A percentile compares a stretch with the other conserved stretches of the same genome.
Conservation (phyloP, 768 basidiomycete genomes). For the Lactifluus volemus region DNA sequence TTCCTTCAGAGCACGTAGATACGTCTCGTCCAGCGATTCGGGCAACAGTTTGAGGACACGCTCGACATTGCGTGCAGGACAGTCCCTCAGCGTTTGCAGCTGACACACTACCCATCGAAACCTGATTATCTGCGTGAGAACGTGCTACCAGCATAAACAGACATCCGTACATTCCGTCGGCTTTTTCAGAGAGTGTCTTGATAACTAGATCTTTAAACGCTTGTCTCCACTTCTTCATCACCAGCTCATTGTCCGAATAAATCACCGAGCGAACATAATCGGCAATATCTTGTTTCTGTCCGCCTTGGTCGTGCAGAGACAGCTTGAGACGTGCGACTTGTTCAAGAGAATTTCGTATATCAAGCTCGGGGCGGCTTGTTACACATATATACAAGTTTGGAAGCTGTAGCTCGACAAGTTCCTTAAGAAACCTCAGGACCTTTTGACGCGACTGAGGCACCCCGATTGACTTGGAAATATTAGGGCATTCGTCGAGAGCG, state of each 20-base stretch:
- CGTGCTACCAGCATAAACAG: neutral
- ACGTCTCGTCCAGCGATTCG: neutral
- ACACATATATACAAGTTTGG: neutral
- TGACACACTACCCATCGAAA: neutral
- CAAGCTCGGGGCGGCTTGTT: neutral
- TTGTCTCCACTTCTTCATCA: neutral
- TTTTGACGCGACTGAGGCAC: neutral
- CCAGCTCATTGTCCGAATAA: constrained; percentile 24
- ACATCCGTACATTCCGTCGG: neutral
- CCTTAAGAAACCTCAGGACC: neutral
- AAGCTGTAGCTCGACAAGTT: neutral
- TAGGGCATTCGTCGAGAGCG: neutral
- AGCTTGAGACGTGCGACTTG: neutral
- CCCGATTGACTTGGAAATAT: neutral
- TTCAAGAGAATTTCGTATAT: neutral
- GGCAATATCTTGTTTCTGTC: neutral
- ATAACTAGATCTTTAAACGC: neutral
- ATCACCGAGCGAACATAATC: neutral
- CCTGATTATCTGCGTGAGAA: neutral
- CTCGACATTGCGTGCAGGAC: neutral
- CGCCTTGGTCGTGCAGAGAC: neutral
- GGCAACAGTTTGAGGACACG: neutral
- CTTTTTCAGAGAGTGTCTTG: neutral
- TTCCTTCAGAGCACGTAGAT: neutral
- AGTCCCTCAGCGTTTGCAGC: neutral